phyloP scores from a whole-genome alignment of 495 filamentous ascomycete species.

The Xanthoparmelia taractica region DNA sequence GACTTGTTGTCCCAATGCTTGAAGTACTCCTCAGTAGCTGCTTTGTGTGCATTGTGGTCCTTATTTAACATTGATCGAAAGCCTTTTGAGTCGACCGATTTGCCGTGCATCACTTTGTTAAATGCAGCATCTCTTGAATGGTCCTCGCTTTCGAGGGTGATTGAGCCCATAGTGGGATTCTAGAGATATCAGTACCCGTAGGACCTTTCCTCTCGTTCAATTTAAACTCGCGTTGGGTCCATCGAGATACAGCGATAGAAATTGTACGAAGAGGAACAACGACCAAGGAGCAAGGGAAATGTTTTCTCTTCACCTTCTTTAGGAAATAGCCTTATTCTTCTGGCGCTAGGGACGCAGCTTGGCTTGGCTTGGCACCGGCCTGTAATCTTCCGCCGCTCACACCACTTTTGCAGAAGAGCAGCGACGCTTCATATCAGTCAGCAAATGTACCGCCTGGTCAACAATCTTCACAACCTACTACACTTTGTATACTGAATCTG shows the following conservation, averaged over 20 bases:
- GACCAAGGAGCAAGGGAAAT: neutral
- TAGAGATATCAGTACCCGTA: neutral
- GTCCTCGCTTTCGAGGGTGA: constrained; percentile 77
- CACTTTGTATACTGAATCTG: neutral
- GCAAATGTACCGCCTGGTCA: neutral
- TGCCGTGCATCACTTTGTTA: constrained; percentile 86
- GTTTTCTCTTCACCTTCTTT: neutral
- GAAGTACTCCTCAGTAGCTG: constrained; percentile 95
- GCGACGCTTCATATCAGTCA: neutral
- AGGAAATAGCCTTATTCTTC: neutral
- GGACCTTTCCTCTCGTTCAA: neutral
- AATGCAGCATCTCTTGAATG: constrained; percentile 86
- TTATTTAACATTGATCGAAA: constrained; percentile 81
- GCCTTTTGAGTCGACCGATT: constrained; percentile 59
- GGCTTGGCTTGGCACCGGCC: neutral
- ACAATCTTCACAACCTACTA: neutral
- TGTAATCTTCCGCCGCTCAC: neutral
- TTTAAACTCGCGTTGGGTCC: no score
- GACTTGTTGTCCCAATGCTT: constrained; percentile 98
- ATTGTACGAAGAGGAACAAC: neutral
- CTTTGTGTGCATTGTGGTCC: constrained; percentile 71
- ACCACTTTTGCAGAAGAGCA: constrained; percentile 4
- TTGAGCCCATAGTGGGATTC: constrained; percentile 52
- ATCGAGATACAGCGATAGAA: neutral
- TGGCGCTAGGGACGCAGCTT: neutral